Conservation (phyloP, 2,329 filamentous ascomycete species). For the Botrytis aclada region DNA sequence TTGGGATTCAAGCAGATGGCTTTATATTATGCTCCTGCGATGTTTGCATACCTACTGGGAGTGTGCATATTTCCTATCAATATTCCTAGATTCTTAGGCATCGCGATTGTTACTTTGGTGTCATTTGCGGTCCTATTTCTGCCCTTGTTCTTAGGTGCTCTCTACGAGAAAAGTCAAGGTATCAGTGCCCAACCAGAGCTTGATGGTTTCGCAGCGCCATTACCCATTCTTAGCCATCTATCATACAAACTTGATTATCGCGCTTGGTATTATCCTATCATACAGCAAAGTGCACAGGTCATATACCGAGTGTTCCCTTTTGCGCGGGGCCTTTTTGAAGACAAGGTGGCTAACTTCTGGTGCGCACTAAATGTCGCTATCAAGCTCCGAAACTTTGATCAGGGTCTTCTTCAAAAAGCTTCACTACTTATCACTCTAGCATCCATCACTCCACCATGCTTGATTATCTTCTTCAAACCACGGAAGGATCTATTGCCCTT, state of each 20-base stretch:
- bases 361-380: conserved; percentile 86
- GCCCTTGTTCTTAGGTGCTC: conserved; percentile 69
- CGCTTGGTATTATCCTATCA: conserved; percentile 68
- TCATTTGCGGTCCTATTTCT: conserved; percentile 74
- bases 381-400: conserved; percentile 76
- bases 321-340: conserved; percentile 91
- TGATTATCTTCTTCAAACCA: conserved; percentile 75
- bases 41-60: conserved; percentile 89
- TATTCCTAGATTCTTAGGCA: conserved; percentile 65
- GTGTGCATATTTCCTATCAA: conserved; percentile 78
- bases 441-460: conserved; percentile 75
- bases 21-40: conserved; percentile 88
- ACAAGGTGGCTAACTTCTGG: conserved; percentile 99
- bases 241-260: conserved; percentile 58
- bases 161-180: conserved; percentile 66
- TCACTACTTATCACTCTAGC: conserved; percentile 72
- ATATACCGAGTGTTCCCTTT: conserved; percentile 95
- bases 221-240: conserved; percentile 61
- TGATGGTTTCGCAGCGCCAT: conserved; percentile 55
- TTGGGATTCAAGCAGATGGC: conserved; percentile 99
- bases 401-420: conserved; percentile 68
- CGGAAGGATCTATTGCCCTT: conserved; percentile 73
- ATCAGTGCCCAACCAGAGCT: conserved; percentile 56
- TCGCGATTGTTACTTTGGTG: conserved; percentile 67
- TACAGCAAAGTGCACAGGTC: conserved; percentile 78